Evolutionary conservation across 805 yeast genomes (phyloP), one percentile per base, ranked within the genome.

Genomic region (Pichia gijzeniarum): DNA sequence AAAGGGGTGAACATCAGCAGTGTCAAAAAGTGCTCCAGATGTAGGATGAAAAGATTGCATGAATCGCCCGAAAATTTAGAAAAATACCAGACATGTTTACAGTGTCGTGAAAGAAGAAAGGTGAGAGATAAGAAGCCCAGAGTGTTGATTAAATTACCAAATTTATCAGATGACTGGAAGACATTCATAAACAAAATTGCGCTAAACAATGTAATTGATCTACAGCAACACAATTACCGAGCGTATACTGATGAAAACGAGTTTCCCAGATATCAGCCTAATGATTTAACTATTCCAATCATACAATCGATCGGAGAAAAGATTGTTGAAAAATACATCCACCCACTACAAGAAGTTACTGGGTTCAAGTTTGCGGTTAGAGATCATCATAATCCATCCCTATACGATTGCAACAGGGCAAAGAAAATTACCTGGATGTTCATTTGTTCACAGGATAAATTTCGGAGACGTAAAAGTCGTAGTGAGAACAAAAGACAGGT

Each of bases 311-410:
- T 68, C 31, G 62, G 72, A 0, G 66, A 62, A 38, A 55, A 60
- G 31, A 53, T 71, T n/a, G 61, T 64, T 5, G 61, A 60, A 27
- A 52, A 58, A 10, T 71, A 68, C 45, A 61, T 71, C 18, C 52
- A 56, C n/a, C 74, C 76, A 5, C 45, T 71, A 31, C 71, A 70
- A 60, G 54, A 53, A 4, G 50, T 59, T 2, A 69, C 76, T 0
- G 74, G 74, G 2, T 71, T 63, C 48, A 61, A 66, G 42, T 70
- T 70, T 48, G 71, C 73, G 0, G 67, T 70, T 12, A 58, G 76
- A 41, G 76, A 71, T 49, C 70, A 64, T 49, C 76, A 71, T 50
- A 68, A 70, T 53, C 62, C 64, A 14, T 50, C 56, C 20, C 40
- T 62, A 22, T 40, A 49, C 8, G 63, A 61, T 37, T 47, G 54